These are phyloP conservation scores for Tricholoma terreum DNA, from an alignment of 768 basidiomycete genomes.

Conservation along the genomic window DNA sequence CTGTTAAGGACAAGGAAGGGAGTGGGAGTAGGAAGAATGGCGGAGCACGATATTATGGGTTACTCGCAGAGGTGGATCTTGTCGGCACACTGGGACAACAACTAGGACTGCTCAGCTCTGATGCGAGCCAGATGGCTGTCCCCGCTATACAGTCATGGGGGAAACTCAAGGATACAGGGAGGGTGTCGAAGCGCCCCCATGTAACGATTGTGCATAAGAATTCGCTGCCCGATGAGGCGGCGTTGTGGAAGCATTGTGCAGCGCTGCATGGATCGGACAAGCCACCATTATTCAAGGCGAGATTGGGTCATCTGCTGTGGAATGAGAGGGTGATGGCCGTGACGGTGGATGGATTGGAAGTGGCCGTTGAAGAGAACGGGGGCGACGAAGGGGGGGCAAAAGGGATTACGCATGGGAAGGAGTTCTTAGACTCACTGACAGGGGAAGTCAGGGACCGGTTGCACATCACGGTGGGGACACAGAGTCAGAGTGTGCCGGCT, in stretches of 20 bases:
- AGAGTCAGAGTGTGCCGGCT: slow-evolving; percentile 44
- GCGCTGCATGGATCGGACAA: slow-evolving; percentile 32
- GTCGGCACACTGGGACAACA: slow-evolving; percentile 39
- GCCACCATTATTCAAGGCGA: slow-evolving; percentile 59
- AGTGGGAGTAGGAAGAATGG: slow-evolving; percentile 28
- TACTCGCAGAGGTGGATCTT: slow-evolving; percentile 74
- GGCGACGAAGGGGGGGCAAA: slow-evolving; percentile 28
- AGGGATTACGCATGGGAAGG: slow-evolving; percentile 16
- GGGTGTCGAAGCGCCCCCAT: slow-evolving; percentile 68
- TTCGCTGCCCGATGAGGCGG: slow-evolving; percentile 24
- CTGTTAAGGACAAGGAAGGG: background rate
- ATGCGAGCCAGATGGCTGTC: slow-evolving; percentile 24
- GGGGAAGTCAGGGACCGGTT: slow-evolving; percentile 47
- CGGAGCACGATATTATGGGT: slow-evolving; percentile 68
- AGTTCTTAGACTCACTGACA: slow-evolving; percentile 48
- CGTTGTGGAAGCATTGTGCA: slow-evolving; percentile 49
- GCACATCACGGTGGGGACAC: slow-evolving; percentile 89
- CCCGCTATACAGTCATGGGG: slow-evolving; percentile 45
- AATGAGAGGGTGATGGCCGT: slow-evolving; percentile 79
- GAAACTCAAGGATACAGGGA: slow-evolving; percentile 37
- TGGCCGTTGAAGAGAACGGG: slow-evolving; percentile 19
- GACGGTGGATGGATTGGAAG: slow-evolving; percentile 58
- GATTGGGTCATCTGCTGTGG: slow-evolving; percentile 65
- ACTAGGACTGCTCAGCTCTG: slow-evolving; percentile 28
- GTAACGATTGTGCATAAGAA: slow-evolving; percentile 82